Evolutionary conservation across 176 grass and related monocot species (phyloP), one percentile per base, ranked within the genome.

Genomic region (Ampelocalamus luodianensis): DNA sequence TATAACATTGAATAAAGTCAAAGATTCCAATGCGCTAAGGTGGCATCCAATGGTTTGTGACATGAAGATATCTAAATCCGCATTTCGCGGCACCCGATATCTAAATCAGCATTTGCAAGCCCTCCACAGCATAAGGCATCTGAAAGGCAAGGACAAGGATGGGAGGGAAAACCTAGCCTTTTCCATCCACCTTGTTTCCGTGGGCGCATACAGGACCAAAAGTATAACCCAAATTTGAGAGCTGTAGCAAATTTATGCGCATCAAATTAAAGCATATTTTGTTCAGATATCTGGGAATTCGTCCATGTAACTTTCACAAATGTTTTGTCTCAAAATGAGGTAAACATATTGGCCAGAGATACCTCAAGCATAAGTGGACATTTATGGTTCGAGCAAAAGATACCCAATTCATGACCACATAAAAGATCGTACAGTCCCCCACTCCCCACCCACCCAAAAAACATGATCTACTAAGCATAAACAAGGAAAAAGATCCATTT

Each of bases 81-180:
- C n/a, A n/a, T n/a, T n/a, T n/a, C n/a, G n/a, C n/a, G n/a, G n/a
- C n/a, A n/a, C n/a, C n/a, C n/a, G n/a, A n/a, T n/a, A n/a, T n/a
- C n/a, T n/a, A n/a, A n/a, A n/a, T n/a, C n/a, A n/a, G n/a, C n/a
- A n/a, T n/a, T n/a, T n/a, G n/a, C n/a, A n/a, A n/a, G n/a, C n/a
- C n/a, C n/a, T n/a, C n/a, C n/a, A n/a, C n/a, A n/a, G n/a, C n/a
- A n/a, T n/a, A n/a, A n/a, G n/a, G n/a, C n/a, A n/a, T n/a, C n/a
- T n/a, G n/a, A n/a, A n/a, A n/a, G 68, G 54, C 71, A 90, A 13
- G 63, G 78, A 86, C 62, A 90, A 78, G 66, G 62, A 84, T 59
- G 76, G 80, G 71, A 81, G 85, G 62, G 76, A 17, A 65, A 84
- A 80, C 75, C 89, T 76, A 84, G 81, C 76, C 43, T 87, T 84